Evolutionary conservation across 2,329 filamentous ascomycete species (phyloP).

Genomic region (Eutypella sp.): DNA sequence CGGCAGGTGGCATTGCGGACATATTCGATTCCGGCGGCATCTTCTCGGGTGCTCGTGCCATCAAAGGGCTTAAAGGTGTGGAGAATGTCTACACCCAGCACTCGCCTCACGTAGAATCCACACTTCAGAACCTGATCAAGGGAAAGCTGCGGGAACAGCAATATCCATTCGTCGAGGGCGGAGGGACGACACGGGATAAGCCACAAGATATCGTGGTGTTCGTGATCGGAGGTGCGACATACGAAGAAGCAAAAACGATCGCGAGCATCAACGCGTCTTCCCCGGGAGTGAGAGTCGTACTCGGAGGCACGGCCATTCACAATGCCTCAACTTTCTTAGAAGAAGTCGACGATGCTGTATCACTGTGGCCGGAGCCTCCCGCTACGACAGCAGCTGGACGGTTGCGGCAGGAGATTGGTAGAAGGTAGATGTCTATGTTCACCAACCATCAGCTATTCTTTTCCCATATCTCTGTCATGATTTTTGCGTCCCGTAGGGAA

Average conservation of each 20-base stretch:
- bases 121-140: slow-evolving; percentile 88
- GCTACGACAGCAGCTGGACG: slow-evolving; percentile 57
- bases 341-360: slow-evolving; percentile 85
- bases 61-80: slow-evolving; percentile 93
- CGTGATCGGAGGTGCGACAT: slow-evolving; percentile 88
- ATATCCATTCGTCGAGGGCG: slow-evolving; percentile 90
- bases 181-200: slow-evolving; percentile 83
- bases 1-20: slow-evolving; percentile 77
- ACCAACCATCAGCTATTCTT: too few relatives aligned
- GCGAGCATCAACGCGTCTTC: slow-evolving; percentile 90
- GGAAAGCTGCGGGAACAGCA: slow-evolving; percentile 79
- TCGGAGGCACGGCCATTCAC: slow-evolving; percentile 83
- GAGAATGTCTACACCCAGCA: slow-evolving; percentile 99
- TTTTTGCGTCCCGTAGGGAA: too few relatives aligned
- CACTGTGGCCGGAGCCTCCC: slow-evolving; percentile 72
- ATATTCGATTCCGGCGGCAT: slow-evolving; percentile 90
- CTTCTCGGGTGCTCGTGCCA: slow-evolving; percentile 81
- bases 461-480: too few relatives aligned
- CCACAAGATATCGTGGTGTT: slow-evolving; percentile 96
- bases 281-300: slow-evolving; percentile 80
- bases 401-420: slow-evolving; percentile 55
- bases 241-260: slow-evolving; percentile 94
- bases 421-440: slow-evolving; percentile 43
- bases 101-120: slow-evolving; percentile 79
- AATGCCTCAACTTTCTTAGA: slow-evolving; percentile 86